These are phyloP conservation scores for Thecaphora thlaspeos DNA, from an alignment of 1,284 basidiomycete genomes.

Conservation along the genomic window DNA sequence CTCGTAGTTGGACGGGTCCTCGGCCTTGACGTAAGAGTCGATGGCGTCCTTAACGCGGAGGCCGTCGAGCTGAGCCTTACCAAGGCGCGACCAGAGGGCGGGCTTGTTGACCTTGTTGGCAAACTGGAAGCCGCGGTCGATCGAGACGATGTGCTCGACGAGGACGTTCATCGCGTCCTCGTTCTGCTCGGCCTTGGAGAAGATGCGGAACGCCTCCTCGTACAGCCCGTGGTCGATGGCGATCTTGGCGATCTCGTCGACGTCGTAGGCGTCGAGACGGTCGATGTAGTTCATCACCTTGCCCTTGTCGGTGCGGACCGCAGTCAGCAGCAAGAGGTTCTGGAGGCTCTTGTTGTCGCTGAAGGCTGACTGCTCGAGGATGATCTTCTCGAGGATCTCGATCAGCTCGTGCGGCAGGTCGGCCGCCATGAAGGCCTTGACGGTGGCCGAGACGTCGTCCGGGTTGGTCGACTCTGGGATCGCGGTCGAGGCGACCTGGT, in stretches of 20 bases:
- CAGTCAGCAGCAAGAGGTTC: constrained; percentile 90
- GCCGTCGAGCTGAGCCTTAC: constrained; percentile 98
- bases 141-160: constrained; percentile 95
- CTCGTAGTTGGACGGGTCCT: constrained; percentile 89
- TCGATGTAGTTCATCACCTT: constrained; percentile 99
- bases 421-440: constrained; percentile 97
- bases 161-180: constrained; percentile 88
- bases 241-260: constrained; percentile 91
- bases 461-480: constrained; percentile 96
- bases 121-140: constrained; percentile 93
- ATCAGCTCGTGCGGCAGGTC: constrained; percentile 97
- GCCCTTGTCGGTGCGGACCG: constrained; percentile 96
- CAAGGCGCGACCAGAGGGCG: constrained; percentile 93
- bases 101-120: constrained; percentile 96
- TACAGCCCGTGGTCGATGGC: constrained; percentile 93
- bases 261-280: constrained; percentile 92
- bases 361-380: constrained; percentile 95
- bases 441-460: constrained; percentile 96
- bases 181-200: constrained; percentile 54
- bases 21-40: constrained; percentile 98
- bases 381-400: constrained; percentile 97
- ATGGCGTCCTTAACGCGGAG: constrained; percentile 98
- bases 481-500: constrained; percentile 80
- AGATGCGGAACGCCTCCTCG: constrained; percentile 79
- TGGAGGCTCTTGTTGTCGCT: constrained; percentile 72